Conservation (phyloP, 306 rosid genomes). For the Benincasa hispida region DNA sequence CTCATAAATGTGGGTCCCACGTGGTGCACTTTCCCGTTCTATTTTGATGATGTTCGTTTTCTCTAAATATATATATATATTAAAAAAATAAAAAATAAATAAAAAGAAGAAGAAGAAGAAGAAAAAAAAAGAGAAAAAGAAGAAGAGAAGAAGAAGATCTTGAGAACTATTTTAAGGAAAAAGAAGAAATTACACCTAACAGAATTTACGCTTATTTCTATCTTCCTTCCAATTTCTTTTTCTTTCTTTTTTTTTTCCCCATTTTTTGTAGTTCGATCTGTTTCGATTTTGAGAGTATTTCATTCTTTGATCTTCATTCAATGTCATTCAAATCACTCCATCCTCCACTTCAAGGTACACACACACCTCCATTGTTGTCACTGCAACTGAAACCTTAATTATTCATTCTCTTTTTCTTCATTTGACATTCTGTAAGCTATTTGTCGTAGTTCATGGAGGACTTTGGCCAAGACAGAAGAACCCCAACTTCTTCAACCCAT, state of each 20-base stretch:
- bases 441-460: not conserved
- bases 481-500: not conserved
- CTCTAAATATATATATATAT: too few relatives aligned
- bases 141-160: conserved; percentile 3
- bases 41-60: too few relatives aligned
- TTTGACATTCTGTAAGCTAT: too few relatives aligned
- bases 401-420: too few relatives aligned
- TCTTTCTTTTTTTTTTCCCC: not conserved
- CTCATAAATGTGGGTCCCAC: not conserved
- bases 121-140: not conserved
- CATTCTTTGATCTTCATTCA: not conserved
- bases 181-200: not conserved
- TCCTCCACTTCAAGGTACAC: not conserved
- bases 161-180: not conserved
- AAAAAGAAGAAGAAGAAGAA: not conserved
- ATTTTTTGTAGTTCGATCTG: not conserved
- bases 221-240: not conserved
- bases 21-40: not conserved
- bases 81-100: too few relatives aligned
- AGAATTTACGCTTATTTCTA: conserved; percentile 3
- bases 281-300: not conserved
- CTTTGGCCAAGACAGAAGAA: not conserved
- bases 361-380: not conserved
- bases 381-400: not conserved
- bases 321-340: not conserved